These are phyloP conservation scores for Omphalotus guepiniiformis DNA, from an alignment of 768 basidiomycete species.

Conservation along the genomic window DNA sequence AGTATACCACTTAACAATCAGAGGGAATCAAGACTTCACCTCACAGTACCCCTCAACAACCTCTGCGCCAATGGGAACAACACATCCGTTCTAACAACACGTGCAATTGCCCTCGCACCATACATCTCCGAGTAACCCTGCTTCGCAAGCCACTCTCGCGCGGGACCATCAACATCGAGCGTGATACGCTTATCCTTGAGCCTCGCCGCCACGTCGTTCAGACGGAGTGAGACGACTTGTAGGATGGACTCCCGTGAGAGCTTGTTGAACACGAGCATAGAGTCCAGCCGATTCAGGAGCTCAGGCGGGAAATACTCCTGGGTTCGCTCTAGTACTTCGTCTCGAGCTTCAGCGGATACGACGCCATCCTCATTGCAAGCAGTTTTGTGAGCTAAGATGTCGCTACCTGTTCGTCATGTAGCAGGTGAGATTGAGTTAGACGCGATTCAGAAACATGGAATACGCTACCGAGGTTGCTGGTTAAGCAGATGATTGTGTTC, in stretches of 20 bases:
- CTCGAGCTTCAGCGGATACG: conserved; percentile 56
- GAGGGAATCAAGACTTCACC: conserved; percentile 34
- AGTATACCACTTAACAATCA: no score
- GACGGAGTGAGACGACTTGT: conserved; percentile 72
- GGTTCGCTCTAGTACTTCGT: conserved; percentile 70
- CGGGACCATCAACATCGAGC: conserved; percentile 61
- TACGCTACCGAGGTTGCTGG: conserved; percentile 73
- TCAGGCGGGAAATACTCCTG: conserved; percentile 86
- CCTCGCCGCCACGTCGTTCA: conserved; percentile 68
- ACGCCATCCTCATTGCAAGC: conserved; percentile 61
- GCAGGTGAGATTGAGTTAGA: no score
- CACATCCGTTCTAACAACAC: conserved; percentile 81
- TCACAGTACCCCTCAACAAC: conserved; percentile 72
- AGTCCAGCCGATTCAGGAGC: conserved; percentile 83
- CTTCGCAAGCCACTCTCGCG: conserved; percentile 64
- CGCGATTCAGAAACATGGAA: not conserved
- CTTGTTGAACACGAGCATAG: conserved; percentile 89
- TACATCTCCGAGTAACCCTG: conserved; percentile 83
- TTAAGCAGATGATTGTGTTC: conserved; percentile 91
- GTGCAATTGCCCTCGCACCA: conserved; percentile 82
- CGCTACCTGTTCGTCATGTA: conserved; percentile 35
- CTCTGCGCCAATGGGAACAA: conserved; percentile 80
- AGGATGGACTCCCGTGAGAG: conserved; percentile 69
- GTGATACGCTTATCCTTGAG: conserved; percentile 62
- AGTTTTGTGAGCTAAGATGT: conserved; percentile 66